Evolutionary conservation across 2,329 filamentous ascomycete genomes (phyloP).

Genomic region (Neodidymelliopsis sp.): DNA sequence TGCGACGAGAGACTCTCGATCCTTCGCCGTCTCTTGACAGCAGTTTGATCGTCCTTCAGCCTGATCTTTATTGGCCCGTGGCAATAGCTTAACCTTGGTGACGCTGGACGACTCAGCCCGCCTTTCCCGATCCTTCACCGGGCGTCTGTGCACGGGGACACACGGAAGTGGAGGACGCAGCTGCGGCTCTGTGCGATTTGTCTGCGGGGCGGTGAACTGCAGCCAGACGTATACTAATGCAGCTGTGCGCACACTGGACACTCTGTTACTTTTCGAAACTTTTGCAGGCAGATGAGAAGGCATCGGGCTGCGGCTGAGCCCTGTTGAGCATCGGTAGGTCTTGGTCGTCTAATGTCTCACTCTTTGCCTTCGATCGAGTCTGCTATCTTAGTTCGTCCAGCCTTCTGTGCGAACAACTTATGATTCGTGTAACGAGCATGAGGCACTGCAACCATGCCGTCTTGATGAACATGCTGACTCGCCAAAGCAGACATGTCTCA

Average conservation of each 20-base stretch:
- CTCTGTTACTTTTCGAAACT: conserved; percentile 25
- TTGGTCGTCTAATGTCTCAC: conserved; percentile 6
- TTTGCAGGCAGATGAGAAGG: conserved; percentile 33
- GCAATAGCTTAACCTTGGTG: conserved; percentile 5
- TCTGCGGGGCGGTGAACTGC: conserved; percentile 39
- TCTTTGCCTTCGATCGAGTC: neutral
- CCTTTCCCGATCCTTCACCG: conserved; percentile 35
- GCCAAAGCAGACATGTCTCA: conserved; percentile 39
- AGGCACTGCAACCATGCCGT: conserved; percentile 7
- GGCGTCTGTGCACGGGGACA: conserved; percentile 12
- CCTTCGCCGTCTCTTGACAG: conserved; percentile 4
- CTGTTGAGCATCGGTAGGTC: conserved; percentile 27
- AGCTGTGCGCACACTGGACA: conserved; percentile 34
- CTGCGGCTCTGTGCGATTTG: conserved; percentile 13
- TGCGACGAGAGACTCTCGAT: conserved; percentile 1
- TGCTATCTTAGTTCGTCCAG: neutral
- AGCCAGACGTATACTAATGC: conserved; percentile 45
- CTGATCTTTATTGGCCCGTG: conserved; percentile 3
- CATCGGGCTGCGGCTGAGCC: conserved; percentile 40
- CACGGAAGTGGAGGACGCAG: conserved; percentile 5
- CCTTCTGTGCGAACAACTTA: neutral
- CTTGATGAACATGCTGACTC: conserved; percentile 34
- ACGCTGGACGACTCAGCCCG: conserved; percentile 19
- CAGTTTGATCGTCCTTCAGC: neutral
- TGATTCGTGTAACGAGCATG: neutral